Conservation (phyloP, 805 yeast species). For the Barnettozyma californica region DNA sequence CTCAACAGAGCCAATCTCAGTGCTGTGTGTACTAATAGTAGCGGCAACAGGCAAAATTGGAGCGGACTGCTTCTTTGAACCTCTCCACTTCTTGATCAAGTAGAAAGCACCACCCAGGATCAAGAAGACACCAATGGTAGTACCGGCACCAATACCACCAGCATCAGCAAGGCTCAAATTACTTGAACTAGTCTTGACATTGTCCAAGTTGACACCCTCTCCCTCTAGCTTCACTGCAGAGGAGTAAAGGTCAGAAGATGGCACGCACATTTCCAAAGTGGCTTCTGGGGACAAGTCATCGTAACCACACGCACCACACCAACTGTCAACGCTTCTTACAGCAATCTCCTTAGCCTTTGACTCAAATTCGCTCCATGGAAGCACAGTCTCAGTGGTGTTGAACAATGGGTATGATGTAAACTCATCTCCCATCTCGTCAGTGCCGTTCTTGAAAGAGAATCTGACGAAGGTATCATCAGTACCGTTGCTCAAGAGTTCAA, state of each 20-base stretch:
- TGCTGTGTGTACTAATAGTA: background rate
- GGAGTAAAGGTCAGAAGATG: slow-evolving; percentile 28
- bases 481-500: slow-evolving; percentile 33
- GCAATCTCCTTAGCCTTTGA: slow-evolving; percentile 20
- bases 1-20: background rate
- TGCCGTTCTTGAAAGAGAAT: slow-evolving; percentile 43
- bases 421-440: slow-evolving; percentile 27
- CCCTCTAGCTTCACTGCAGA: slow-evolving; percentile 25
- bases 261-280: slow-evolving; percentile 30
- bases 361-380: slow-evolving; percentile 35
- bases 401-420: slow-evolving; percentile 35
- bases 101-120: slow-evolving; percentile 29
- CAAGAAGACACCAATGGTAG: slow-evolving; percentile 35
- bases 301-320: slow-evolving; percentile 39
- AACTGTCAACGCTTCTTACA: slow-evolving; percentile 27
- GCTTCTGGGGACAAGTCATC: slow-evolving; percentile 14
- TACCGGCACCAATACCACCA: slow-evolving; percentile 49
- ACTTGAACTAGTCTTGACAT: slow-evolving; percentile 4
- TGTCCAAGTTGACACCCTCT: slow-evolving; percentile 28
- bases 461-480: slow-evolving; percentile 30
- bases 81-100: slow-evolving; percentile 9
- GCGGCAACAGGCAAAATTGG: slow-evolving; percentile 1
- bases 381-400: slow-evolving; percentile 26
- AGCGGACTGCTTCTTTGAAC: background rate
- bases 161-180: slow-evolving; percentile 35